phyloP scores from a whole-genome alignment of 805 yeast species.

The Starmera quercuum region DNA sequence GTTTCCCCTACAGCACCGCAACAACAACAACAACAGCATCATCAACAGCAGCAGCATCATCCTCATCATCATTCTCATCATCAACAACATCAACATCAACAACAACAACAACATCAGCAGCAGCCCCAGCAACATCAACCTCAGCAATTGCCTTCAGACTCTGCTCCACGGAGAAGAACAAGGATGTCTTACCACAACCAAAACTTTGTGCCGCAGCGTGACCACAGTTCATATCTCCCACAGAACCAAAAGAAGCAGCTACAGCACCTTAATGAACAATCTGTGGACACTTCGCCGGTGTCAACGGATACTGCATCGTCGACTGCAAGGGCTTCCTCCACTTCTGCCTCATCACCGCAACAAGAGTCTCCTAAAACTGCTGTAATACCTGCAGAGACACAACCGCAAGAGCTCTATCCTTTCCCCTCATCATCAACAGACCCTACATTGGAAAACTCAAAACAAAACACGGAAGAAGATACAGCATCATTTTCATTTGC shows the following conservation, averaged over 20 bases:
- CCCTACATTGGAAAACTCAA: neutral
- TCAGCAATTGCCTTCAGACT: neutral
- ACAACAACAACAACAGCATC: neutral
- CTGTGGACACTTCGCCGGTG: neutral
- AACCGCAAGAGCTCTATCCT: neutral
- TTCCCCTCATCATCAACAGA: no score
- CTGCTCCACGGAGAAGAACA: neutral
- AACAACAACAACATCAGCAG: conserved; percentile 2
- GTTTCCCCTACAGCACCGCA: neutral
- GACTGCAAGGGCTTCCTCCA: neutral
- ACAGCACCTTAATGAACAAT: neutral
- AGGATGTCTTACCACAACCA: conserved; percentile 1
- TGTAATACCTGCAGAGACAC: neutral
- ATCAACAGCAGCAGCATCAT: conserved; percentile 1
- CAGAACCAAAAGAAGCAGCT: neutral
- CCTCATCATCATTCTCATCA: conserved; percentile 3
- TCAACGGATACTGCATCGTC: neutral
- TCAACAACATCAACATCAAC: conserved; percentile 2
- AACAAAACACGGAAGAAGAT: no score
- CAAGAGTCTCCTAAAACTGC: neutral
- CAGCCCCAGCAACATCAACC: neutral
- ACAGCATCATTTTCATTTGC: neutral
- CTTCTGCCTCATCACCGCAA: neutral
- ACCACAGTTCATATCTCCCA: conserved; percentile 1
- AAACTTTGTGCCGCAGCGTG: conserved; percentile 3